Percentiles rank a stretch among this genome's conserved stretches.
These are phyloP conservation scores for Cryptococcus sp. DNA, from an alignment of 1,284 basidiomycete genomes.

Conservation along the genomic window DNA sequence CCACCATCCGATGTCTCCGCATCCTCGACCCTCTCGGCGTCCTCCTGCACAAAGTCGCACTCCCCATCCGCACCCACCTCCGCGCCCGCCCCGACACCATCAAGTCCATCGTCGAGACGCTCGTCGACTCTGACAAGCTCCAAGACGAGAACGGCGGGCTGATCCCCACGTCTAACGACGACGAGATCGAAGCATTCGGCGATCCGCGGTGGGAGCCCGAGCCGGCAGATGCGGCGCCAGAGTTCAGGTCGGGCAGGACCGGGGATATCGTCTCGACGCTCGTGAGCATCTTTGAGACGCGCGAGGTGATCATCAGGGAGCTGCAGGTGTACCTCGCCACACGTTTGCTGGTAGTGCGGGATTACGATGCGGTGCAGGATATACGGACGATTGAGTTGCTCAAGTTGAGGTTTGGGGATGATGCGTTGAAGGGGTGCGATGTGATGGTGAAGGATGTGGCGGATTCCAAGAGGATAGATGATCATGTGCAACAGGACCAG, in stretches of 20 bases:
- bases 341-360: slow-evolving; percentile 69
- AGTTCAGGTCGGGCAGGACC: slow-evolving; percentile 80
- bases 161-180: slow-evolving; percentile 61
- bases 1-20: slow-evolving; percentile 85
- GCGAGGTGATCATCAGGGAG: slow-evolving; percentile 90
- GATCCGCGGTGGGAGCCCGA: slow-evolving; percentile 92
- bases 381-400: slow-evolving; percentile 87
- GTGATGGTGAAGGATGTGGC: slow-evolving; percentile 95
- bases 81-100: slow-evolving; percentile 83
- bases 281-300: slow-evolving; percentile 92
- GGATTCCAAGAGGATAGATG: slow-evolving; percentile 82
- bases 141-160: slow-evolving; percentile 50
- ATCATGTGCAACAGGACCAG: slow-evolving; percentile 71
- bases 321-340: slow-evolving; percentile 83
- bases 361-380: slow-evolving; percentile 79
- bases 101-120: slow-evolving; percentile 81
- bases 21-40: slow-evolving; percentile 90
- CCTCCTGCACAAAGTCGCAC: slow-evolving; percentile 82
- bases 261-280: slow-evolving; percentile 90
- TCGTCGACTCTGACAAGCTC: slow-evolving; percentile 78
- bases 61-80: slow-evolving; percentile 82
- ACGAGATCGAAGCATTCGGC: slow-evolving; percentile 70
- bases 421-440: slow-evolving; percentile 84
- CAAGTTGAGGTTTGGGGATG: slow-evolving; percentile 89
- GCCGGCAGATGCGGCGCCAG: slow-evolving; percentile 88